Evolutionary conservation across 768 basidiomycete species (phyloP).

Genomic region (Pholiota molesta): DNA sequence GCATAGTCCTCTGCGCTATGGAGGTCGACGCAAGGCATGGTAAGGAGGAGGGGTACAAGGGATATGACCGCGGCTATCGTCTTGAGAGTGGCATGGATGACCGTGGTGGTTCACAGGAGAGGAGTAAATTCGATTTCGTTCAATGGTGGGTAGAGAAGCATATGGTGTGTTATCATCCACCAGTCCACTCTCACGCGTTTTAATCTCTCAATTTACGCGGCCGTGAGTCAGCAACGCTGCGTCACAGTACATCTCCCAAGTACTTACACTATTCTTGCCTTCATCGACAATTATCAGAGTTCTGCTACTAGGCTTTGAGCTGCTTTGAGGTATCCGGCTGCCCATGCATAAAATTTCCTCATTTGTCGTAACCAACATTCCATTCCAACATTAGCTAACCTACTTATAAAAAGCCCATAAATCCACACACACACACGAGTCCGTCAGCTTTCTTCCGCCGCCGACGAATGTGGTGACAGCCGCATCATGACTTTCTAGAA

Average conservation of each 20-base stretch:
- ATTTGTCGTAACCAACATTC: background rate
- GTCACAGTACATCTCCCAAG: background rate
- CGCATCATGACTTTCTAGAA: background rate
- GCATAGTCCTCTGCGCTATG: slow-evolving; percentile 65
- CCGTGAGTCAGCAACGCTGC: background rate
- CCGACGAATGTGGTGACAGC: background rate
- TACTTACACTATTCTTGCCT: too few relatives aligned
- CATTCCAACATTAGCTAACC: background rate
- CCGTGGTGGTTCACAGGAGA: slow-evolving; percentile 15
- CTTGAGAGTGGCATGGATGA: slow-evolving; percentile 14
- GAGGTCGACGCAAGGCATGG: slow-evolving; percentile 74
- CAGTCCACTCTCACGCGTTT: slow-evolving; percentile 8
- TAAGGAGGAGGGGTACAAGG: slow-evolving; percentile 9
- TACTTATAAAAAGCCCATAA: slow-evolving; percentile 1
- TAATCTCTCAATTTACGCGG: background rate
- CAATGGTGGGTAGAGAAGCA: background rate
- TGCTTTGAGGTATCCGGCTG: too few relatives aligned
- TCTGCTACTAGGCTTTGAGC: background rate
- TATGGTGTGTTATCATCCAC: slow-evolving; percentile 4
- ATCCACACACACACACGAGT: background rate
- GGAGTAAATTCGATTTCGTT: slow-evolving; percentile 1
- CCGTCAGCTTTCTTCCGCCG: background rate
- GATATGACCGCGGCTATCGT: slow-evolving; percentile 18
- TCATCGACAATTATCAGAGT: background rate
- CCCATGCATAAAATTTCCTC: background rate